Evolutionary conservation across 202 grass and related monocot genomes (phyloP).

Genomic region (Panicum hallii): DNA sequence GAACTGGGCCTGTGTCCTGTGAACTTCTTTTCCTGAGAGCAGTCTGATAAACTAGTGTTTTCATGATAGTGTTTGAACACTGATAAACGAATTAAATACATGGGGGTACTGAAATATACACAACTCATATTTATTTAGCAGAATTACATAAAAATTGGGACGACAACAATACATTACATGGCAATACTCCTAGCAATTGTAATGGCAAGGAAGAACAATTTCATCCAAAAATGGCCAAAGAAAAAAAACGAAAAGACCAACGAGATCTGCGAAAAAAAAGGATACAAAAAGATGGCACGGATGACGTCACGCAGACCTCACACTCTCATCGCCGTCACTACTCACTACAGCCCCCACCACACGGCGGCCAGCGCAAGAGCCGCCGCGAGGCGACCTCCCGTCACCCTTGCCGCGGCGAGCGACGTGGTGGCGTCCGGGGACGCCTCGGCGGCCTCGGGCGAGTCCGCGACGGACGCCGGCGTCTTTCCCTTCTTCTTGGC

Average conservation of each 20-base stretch:
- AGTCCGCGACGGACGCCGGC: constrained; percentile 52
- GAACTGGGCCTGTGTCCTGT: too few relatives aligned
- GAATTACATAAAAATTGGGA: constrained; percentile 45
- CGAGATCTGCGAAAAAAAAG: not conserved
- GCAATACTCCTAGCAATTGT: constrained; percentile 44
- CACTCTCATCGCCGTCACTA: constrained; percentile 6
- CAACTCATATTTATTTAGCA: constrained; percentile 39
- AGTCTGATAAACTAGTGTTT: not conserved
- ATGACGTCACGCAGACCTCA: not conserved
- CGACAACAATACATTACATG: not conserved
- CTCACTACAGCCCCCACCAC: constrained; percentile 51
- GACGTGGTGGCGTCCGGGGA: constrained; percentile 53
- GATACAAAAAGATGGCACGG: constrained; percentile 21
- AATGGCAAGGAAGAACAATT: constrained; percentile 18
- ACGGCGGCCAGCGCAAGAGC: constrained; percentile 45
- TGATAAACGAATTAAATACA: not conserved
- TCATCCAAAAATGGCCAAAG: constrained; percentile 25
- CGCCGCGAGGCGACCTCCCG: constrained; percentile 29
- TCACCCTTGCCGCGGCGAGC: constrained; percentile 21
- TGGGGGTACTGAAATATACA: not conserved
- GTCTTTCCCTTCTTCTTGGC: constrained; percentile 61
- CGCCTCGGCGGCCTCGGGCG: constrained; percentile 53
- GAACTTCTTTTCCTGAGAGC: not conserved
- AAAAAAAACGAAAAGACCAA: constrained; percentile 3
- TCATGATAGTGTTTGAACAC: not conserved